Evolutionary conservation across 176 grass and related monocot species (phyloP).

Genomic region (Ananas comosus): DNA sequence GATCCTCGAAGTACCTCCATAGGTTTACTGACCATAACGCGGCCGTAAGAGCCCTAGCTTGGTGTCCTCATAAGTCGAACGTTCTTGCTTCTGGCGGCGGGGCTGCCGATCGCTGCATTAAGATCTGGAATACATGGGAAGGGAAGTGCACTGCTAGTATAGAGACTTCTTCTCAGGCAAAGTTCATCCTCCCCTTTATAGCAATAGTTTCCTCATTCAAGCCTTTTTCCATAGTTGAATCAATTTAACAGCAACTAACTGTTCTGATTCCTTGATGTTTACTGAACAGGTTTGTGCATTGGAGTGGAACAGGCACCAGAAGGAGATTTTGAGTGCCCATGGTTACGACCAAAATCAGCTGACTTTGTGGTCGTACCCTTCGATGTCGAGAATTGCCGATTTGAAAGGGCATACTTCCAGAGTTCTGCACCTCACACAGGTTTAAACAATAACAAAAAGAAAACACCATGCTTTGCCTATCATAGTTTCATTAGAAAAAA

Average conservation of each 20-base stretch:
- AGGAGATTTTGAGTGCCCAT: conserved; percentile 39
- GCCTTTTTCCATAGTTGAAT: background rate
- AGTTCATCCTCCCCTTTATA: background rate
- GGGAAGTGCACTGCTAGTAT: conserved; percentile 24
- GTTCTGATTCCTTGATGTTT: background rate
- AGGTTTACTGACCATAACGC: conserved; percentile 22
- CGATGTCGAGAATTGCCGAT: conserved; percentile 32
- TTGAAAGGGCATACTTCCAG: conserved; percentile 26
- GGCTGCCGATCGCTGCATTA: conserved; percentile 18
- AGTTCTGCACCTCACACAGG: conserved; percentile 35
- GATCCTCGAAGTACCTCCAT: conserved; percentile 15
- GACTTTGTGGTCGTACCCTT: conserved; percentile 32
- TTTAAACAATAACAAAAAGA: background rate
- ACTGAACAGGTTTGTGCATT: conserved; percentile 25
- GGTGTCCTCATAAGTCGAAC: conserved; percentile 30
- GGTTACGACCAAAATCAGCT: conserved; percentile 21
- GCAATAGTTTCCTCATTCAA: background rate
- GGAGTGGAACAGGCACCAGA: conserved; percentile 39
- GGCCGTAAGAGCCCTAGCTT: conserved; percentile 28
- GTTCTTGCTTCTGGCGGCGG: conserved; percentile 30
- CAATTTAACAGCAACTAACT: background rate
- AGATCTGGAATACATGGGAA: conserved; percentile 24
- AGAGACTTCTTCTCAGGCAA: conserved; percentile 27
- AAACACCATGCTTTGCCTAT: no score
- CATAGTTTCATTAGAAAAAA: background rate